Evolutionary conservation across 768 basidiomycete species (phyloP).

Genomic region (Mycena kentingensis): DNA sequence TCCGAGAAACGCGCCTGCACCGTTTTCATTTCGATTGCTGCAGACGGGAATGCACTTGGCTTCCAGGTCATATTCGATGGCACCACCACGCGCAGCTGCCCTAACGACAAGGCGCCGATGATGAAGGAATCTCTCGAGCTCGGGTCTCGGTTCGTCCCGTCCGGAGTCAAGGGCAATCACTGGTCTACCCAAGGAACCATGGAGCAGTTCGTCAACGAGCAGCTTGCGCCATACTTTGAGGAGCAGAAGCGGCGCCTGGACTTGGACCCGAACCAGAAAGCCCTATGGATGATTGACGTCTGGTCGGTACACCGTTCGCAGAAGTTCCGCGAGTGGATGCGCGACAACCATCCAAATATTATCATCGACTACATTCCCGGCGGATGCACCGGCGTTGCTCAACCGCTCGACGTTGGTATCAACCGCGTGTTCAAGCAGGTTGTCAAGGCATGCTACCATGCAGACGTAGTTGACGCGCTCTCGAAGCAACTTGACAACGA

Average conservation of each 20-base stretch:
- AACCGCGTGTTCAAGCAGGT: conserved; percentile 40
- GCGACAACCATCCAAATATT: conserved; percentile 27
- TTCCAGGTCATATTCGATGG: too few relatives aligned
- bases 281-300: neutral
- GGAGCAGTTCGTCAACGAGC: neutral
- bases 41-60: too few relatives aligned
- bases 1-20: too few relatives aligned
- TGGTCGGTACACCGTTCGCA: conserved; percentile 31
- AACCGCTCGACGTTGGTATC: conserved; percentile 40
- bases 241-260: neutral
- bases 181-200: conserved; percentile 1
- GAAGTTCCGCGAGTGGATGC: conserved; percentile 39
- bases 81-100: too few relatives aligned
- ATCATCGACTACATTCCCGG: conserved; percentile 35
- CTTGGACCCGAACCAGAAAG: neutral
- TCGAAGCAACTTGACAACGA: conserved; percentile 27
- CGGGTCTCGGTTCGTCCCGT: too few relatives aligned
- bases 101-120: too few relatives aligned
- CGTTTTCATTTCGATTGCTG: too few relatives aligned
- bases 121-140: too few relatives aligned
- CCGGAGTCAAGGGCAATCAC: too few relatives aligned
- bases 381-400: conserved; percentile 34
- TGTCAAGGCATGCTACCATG: conserved; percentile 33
- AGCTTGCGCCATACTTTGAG: neutral
- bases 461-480: conserved; percentile 36